Percentiles rank a stretch among this genome's conserved stretches.
These are phyloP conservation scores for Ceratobasidium sp. DNA, from an alignment of 1,284 basidiomycete species.

Conservation along the genomic window DNA sequence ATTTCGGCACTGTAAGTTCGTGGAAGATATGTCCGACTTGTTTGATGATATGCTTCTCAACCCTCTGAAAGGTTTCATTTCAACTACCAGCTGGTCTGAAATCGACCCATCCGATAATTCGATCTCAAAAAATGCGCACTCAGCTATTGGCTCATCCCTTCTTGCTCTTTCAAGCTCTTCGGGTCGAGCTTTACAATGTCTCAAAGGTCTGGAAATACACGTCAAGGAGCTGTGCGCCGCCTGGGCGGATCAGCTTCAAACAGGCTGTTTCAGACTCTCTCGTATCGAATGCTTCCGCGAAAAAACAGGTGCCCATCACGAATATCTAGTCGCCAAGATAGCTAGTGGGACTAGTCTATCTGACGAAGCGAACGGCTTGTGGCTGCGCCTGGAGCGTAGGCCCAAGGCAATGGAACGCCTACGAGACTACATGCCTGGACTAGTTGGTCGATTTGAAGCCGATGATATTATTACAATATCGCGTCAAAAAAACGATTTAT, in stretches of 20 bases:
- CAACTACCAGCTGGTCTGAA: background rate
- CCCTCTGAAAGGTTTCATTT: background rate
- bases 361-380: background rate
- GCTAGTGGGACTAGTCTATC: no score
- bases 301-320: background rate
- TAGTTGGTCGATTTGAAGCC: conserved; percentile 3
- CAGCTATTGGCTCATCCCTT: background rate
- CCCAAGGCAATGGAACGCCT: background rate
- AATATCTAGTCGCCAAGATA: conserved; percentile 4
- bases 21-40: background rate
- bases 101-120: no score
- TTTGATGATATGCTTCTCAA: background rate
- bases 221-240: background rate
- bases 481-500: background rate
- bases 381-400: conserved; percentile 18
- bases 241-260: background rate
- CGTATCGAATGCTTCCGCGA: conserved; percentile 12
- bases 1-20: no score
- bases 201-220: conserved; percentile 11
- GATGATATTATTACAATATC: conserved; percentile 13
- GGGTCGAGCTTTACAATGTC: background rate
- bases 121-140: background rate
- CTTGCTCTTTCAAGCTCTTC: conserved; percentile 2
- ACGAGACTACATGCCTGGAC: background rate
- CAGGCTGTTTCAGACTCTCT: background rate